A percentile compares a stretch with the other conserved stretches of the same genome.
Evolutionary conservation across 306 rosid species (phyloP).

Genomic region (Fagus crenata): DNA sequence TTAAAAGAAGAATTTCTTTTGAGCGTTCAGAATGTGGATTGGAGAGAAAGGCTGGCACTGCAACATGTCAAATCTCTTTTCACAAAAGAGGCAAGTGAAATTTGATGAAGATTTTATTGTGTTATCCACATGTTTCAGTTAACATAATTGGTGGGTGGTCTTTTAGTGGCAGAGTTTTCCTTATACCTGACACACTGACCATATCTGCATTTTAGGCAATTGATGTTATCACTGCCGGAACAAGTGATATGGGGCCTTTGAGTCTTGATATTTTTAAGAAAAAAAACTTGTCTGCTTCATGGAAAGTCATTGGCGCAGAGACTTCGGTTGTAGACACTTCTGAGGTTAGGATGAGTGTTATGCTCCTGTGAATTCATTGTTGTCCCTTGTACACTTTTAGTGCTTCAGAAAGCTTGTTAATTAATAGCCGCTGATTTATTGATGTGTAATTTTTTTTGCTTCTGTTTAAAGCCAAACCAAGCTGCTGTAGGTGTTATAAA

Average conservation of each 20-base stretch:
- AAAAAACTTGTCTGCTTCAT: conserved; percentile 74
- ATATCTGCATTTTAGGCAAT: conserved; percentile 59
- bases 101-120: conserved; percentile 18
- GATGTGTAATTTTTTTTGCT: conserved; percentile 8
- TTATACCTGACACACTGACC: conserved; percentile 32
- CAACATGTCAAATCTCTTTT: conserved; percentile 70
- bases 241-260: conserved; percentile 78
- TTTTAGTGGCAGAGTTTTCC: neutral
- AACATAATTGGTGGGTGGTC: conserved; percentile 21
- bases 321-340: conserved; percentile 33
- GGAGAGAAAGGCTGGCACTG: conserved; percentile 71
- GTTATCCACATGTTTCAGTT: conserved; percentile 21
- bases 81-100: conserved; percentile 70
- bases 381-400: neutral
- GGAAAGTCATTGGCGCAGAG: conserved; percentile 58
- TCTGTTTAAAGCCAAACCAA: conserved; percentile 42
- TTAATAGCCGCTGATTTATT: conserved; percentile 5
- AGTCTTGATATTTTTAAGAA: conserved; percentile 78
- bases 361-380: conserved; percentile 29
- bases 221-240: conserved; percentile 70
- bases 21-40: conserved; percentile 48
- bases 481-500: conserved; percentile 42
- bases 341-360: conserved; percentile 59
- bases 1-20: conserved; percentile 5
- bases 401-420: conserved; percentile 1